Evolutionary conservation across 805 yeast genomes (phyloP).

Genomic region (Ogataea salicorniae): DNA sequence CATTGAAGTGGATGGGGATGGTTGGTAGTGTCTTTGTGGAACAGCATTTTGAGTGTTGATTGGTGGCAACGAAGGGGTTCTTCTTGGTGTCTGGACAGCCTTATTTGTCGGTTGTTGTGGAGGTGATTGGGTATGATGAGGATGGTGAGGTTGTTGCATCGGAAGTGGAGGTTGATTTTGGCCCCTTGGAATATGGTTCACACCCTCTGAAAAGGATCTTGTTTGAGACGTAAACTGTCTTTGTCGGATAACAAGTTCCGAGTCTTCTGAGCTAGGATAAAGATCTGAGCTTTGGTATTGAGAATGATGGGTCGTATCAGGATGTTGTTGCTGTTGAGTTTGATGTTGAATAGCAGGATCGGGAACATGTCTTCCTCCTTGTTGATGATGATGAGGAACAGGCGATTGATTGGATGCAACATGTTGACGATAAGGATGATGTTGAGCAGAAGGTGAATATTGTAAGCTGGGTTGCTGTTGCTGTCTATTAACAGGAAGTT

Average conservation of each 20-base stretch:
- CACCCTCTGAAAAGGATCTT: constrained; percentile 5
- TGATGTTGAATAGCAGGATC: neutral
- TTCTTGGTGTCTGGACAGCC: neutral
- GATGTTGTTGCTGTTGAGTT: neutral
- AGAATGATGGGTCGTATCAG: neutral
- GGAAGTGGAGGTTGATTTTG: neutral
- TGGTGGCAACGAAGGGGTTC: constrained; percentile 21
- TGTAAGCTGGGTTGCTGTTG: too few species aligned
- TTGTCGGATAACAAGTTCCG: neutral
- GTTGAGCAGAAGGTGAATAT: neutral
- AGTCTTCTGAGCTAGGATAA: neutral
- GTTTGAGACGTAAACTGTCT: neutral
- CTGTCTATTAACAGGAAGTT: neutral
- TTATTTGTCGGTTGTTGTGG: neutral
- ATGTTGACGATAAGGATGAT: constrained; percentile 1
- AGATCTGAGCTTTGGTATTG: neutral
- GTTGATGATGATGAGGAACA: too few species aligned
- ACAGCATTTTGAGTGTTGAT: constrained; percentile 21
- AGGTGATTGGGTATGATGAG: neutral
- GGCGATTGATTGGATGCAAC: neutral
- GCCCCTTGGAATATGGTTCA: neutral
- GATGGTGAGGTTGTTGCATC: neutral
- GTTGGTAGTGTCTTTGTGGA: constrained; percentile 16
- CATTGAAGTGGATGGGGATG: constrained; percentile 1
- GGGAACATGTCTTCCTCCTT: too few species aligned